phyloP scores from a whole-genome alignment of 2,329 filamentous ascomycete species.

The Grosmannia serpens region DNA sequence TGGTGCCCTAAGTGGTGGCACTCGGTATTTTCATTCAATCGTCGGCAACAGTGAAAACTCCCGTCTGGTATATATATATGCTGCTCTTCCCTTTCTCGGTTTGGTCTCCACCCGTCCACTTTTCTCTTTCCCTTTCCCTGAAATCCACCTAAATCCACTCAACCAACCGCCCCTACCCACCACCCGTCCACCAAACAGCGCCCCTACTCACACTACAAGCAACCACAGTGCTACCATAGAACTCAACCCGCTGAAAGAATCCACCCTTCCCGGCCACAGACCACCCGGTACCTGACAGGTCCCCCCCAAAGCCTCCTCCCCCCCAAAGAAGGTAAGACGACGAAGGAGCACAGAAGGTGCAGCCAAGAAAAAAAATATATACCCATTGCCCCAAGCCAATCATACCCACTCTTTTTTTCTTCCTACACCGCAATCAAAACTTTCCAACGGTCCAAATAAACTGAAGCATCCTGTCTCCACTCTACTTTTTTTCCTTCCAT shows the following conservation, averaged over 20 bases:
- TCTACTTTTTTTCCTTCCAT: neutral
- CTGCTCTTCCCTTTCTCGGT: slow-evolving; percentile 7
- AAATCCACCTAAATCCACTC: slow-evolving; percentile 3
- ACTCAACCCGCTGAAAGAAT: slow-evolving; percentile 9
- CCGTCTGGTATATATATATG: slow-evolving; percentile 7
- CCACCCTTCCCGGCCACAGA: slow-evolving; percentile 12
- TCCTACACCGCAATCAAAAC: neutral
- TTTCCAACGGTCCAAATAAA: slow-evolving; percentile 5
- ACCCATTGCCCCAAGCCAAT: neutral
- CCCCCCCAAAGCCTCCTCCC: slow-evolving; percentile 1
- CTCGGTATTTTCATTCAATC: neutral
- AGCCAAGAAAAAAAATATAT: neutral
- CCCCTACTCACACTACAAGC: slow-evolving; percentile 5
- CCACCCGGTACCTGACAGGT: slow-evolving; percentile 14
- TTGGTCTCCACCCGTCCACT: slow-evolving; percentile 10
- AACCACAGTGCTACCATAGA: slow-evolving; percentile 8
- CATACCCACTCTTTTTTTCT: neutral
- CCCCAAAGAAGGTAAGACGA: slow-evolving; percentile 7
- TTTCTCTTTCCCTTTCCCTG: slow-evolving; percentile 6
- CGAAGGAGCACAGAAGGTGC: neutral
- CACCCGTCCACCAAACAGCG: slow-evolving; percentile 1
- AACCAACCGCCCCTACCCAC: slow-evolving; percentile 8
- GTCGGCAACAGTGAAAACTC: neutral
- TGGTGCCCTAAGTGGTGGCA: neutral
- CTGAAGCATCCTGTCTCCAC: neutral